Evolutionary conservation across 192 early-diverging fungal species (phyloP), one percentile per base, ranked within the genome.

Genomic region (Chytriomyces sp.): DNA sequence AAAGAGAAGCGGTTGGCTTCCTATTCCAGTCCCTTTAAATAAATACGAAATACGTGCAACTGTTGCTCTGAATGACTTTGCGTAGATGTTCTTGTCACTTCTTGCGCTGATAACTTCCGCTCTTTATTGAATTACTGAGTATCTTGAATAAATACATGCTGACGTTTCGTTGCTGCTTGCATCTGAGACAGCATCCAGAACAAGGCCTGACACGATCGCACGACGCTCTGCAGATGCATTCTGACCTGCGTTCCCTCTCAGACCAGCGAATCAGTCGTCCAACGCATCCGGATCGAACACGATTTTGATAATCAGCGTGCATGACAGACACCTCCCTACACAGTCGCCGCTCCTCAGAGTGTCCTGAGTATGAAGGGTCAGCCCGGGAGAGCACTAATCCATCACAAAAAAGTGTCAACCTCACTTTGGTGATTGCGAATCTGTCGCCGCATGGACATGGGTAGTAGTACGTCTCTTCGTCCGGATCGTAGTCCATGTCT

Each of bases 361-460:
- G 53, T 35, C 28, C 28, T 35, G 28, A 35, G 53, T n/a, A 20
- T 57, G 53, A 57, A 20, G 53, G 53, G 53, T 57, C 3, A 57
- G 95, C 90, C 0, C 28, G 53, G 11, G 20, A 57, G 13, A 18
- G 11, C 53, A 11, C 13, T 57, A 57, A 20, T 11, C 1, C 11
- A 57, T 11, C 53, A 1, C 11, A 57, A 57, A 2, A 18, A 3
- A 11, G 53, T 11, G 53, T 46, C 53, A n/a, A 61, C 65, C 67
- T 61, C 84, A 91, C 91, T 80, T 89, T 79, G 5, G 92, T 90
- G 73, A 97, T 97, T 76, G 93, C 85, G 79, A 98, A 98, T 26
- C 89, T 88, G 89, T 98, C 97, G 11, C 97, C 97, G 84, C 97
- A 98, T 3, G 97, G 97, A 80, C 96, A 98, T 35, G 97, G 97